Base-by-base conservation (phyloP, 2,329 filamentous ascomycete species). In the Fusarium bulbicola region DNA sequence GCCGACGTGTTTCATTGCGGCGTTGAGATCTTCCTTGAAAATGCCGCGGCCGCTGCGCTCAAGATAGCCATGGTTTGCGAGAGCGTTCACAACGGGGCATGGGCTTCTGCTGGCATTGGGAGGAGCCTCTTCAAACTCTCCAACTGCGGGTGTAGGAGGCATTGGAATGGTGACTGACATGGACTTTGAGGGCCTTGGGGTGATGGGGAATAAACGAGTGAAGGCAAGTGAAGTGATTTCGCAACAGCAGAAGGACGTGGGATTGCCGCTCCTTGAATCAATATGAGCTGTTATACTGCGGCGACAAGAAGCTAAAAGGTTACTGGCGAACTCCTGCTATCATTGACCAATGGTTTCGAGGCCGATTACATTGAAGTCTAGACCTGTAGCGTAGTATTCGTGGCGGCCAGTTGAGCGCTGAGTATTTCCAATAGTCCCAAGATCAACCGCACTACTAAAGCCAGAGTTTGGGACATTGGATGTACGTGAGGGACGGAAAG, bases 51-150 rank as follows among this genome's bases (percentile, higher is more conserved):
- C 65, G 12, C 61, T 64, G 12, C 65, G 65, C 18, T 68, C 61
- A 46, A 68, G 45, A 16, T 68, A 68, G 40, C 65, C 65, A 64
- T 68, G 65, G 52, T 68, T 68, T 30, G 65, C 65, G 1, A 68
- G 61, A 30, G 65, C 65, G 24, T 68, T 68, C 21, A 59, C 65
- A 5, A 68, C 65, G 3, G 61, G 65, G 24, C 65, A 68, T 6
- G 65, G 65, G 36, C 65, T 65, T 47, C 65, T 59, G 47, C 65
- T 68, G 46, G 65, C 65, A n/a, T 53, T 34, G 34, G 37, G 32
- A 26, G 59, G 64, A 46, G 50, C 64, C 11, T 46, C 18, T 34
- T 34, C 59, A 20, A 30, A 67, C 9, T 61, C 18, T 24, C 64
- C 60, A 21, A 67, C 46, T 18, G 46, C 12, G 6, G 18, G 59